Conservation (phyloP, 129 eudicot genomes). For the Pseudognaphalium luteoalbum region DNA sequence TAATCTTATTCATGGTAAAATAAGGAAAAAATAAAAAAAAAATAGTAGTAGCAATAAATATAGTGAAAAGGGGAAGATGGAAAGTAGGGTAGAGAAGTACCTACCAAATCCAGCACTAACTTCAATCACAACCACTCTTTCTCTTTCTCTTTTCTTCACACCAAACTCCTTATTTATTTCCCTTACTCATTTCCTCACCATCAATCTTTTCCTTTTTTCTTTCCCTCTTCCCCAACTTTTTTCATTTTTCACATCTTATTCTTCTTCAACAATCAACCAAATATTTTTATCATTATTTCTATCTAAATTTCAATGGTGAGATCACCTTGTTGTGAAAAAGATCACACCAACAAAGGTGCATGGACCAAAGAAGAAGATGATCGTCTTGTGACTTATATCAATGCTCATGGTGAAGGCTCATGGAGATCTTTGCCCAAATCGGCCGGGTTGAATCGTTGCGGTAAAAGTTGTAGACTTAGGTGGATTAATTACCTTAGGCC, state of each 20-base stretch:
- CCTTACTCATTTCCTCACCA: constrained; percentile 47
- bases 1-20: neutral
- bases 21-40: neutral
- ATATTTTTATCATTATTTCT: neutral
- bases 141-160: constrained; percentile 34
- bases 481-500: constrained; percentile 80
- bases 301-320: constrained; percentile 53
- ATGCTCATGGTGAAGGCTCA: constrained; percentile 65
- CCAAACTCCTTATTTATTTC: constrained; percentile 44
- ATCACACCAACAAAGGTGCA: constrained; percentile 91
- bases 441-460: constrained; percentile 70
- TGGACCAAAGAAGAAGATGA: constrained; percentile 89
- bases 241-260: neutral
- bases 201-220: constrained; percentile 6
- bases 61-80: constrained; percentile 35
- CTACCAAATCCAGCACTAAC: constrained; percentile 76
- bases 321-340: constrained; percentile 77
- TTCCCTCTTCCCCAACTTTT: neutral
- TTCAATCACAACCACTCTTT: constrained; percentile 61
- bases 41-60: constrained; percentile 19
- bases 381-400: constrained; percentile 61
- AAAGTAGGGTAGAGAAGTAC: constrained; percentile 53
- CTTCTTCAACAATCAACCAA: neutral
- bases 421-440: constrained; percentile 74
- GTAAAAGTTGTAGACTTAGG: constrained; percentile 67